Evolutionary conservation across 2,329 filamentous ascomycete genomes (phyloP), one percentile per base, ranked within the genome.

Genomic region (Pochonia chlamydosporia): DNA sequence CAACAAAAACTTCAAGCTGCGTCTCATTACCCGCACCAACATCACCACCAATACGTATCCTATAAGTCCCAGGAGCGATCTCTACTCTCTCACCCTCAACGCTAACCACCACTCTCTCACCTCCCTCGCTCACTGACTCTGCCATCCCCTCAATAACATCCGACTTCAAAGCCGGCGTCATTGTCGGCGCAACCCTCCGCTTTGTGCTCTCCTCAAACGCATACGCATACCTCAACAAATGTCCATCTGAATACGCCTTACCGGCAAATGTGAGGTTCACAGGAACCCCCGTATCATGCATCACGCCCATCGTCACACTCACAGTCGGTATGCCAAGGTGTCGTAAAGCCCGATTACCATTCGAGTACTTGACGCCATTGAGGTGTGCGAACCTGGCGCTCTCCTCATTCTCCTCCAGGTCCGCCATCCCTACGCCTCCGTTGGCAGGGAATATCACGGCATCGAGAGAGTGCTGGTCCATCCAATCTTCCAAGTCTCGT

Each of bases 261-360:
- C 70, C 71, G 1, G 70, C 70, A 56, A 79, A 78, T 0, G 75
- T 79, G 28, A 79, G 53, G 40, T 74, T 75, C 3, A 78, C 65
- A 2, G 76, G 75, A 70, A 79, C 76, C 2, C 56, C 52, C 43
- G 63, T 72, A 24, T 68, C 63, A 5, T 58, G 55, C 64, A 77
- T 66, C 2, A 69, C 41, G 0, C 75, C 75, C 75, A 79, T 79
- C 0, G 74, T 69, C 3, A 78, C 72, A 2, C 67, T 74, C 8
- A 79, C 65, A 0, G 72, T 76, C 1, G 76, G 77, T 2, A 79
- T 67, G 9, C 76, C 76, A 7, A 79, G 61, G 49, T 80, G 75
- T n/a, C 75, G 62, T 11, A 81, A 61, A 0, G 70, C 72, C 3
- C 74, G 63, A 52, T 78, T 78, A 0, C 75, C 75, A 49, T 79